Base-by-base conservation (phyloP, 2,329 filamentous ascomycete genomes). In the Penicillium olsonii region DNA sequence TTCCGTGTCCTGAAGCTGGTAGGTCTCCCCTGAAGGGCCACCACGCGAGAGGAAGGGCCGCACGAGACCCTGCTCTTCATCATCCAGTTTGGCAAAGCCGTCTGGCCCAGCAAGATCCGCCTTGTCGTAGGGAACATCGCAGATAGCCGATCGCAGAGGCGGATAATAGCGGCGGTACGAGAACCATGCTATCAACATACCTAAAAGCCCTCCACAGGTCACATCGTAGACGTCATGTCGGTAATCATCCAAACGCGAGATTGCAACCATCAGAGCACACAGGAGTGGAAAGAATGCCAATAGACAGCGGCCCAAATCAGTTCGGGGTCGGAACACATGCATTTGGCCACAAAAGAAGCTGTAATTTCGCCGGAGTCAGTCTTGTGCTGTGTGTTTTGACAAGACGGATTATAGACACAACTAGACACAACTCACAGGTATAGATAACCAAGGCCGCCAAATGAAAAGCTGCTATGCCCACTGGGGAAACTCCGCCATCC, bases 401-500 rank as follows among this genome's bases (percentile, higher is more conserved):
- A 24, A 24, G 22, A 5, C 22, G 8, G 8, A 24, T 24, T 24
- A 8, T 24, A 24, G 22, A n/a, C n/a, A n/a, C n/a, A n/a, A n/a
- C n/a, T n/a, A n/a, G n/a, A n/a, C 22, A 24, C 22, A n/a, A 56
- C 69, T 57, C 57, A 76, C 70, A 78, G 61, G 2, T 78, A 73
- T 22, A 86, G 65, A 62, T 83, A 86, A 2, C 83, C 84, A 5
- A 87, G 64, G 0, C 84, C 84, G 24, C 74, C 74, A 62, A 85
- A 87, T 0, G 81, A 74, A 56, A 84, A 84, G 58, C 79, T 83
- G 54, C 76, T 80, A 59, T 87, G 84, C 7, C 84, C 84, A 47
- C 78, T 82, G 0, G 84, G 84, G 53, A 85, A 87, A 54, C 80
- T 84, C 50, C 84, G 75, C 82, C 82, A 87, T 22, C 84, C 84